Percentiles rank a stretch among this genome's conserved stretches.
Evolutionary conservation across 2,329 filamentous ascomycete species (phyloP).

Genomic region (Daldinia sp.): DNA sequence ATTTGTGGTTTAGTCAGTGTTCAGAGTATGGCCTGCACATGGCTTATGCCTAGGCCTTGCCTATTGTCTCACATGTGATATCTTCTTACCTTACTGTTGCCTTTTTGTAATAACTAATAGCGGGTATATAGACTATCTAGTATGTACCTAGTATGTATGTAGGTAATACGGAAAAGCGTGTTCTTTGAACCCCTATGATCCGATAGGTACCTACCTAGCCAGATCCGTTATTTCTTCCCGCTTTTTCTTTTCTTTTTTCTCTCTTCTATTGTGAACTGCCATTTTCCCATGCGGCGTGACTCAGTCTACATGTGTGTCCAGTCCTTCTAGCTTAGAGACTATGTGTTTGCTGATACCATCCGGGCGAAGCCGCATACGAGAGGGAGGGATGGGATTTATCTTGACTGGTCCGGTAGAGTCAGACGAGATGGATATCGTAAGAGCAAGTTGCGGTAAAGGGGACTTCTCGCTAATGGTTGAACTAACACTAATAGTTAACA

Average conservation of each 20-base stretch:
- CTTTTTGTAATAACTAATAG: background rate
- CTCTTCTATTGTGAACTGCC: background rate
- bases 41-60: background rate
- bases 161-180: background rate
- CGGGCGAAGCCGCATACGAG: background rate
- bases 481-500: background rate
- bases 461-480: background rate
- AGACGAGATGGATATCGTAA: background rate
- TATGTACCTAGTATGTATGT: background rate
- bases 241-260: background rate
- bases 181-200: background rate
- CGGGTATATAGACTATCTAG: background rate
- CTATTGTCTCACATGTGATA: background rate
- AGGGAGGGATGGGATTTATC: background rate
- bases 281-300: background rate
- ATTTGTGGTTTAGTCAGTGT: background rate
- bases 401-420: background rate
- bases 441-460: background rate
- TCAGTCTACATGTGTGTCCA: background rate
- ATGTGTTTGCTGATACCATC: background rate
- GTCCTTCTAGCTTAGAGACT: background rate
- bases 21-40: background rate
- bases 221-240: too few species aligned
- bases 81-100: background rate
- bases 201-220: background rate